Evolutionary conservation across 2,329 filamentous ascomycete species (phyloP), one percentile per base, ranked within the genome.

Genomic region (Exophiala sideris): DNA sequence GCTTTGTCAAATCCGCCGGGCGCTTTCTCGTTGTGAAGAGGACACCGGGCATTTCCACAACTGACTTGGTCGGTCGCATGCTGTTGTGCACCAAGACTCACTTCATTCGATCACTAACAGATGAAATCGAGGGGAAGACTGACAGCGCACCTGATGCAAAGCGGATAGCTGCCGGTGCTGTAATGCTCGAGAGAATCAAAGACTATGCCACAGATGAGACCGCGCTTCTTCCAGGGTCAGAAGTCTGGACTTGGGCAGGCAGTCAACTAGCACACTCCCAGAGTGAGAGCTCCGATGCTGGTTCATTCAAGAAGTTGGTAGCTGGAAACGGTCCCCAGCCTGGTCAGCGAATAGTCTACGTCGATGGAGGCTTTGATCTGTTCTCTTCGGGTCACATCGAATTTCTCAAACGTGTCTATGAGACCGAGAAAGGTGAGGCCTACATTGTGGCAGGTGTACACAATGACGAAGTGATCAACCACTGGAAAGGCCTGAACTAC

Each of bases 361-460:
- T 97, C 6, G 94, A 99, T 63, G 94, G 94, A 45, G 94, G 92
- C 1, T 99, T 95, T 70, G 94, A 99, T 68, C 80, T 99, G 18
- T 99, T 99, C 73, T 96, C 89, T 0, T 95, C 90, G 45, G 94
- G 94, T 0, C 94, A 99, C 69, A 97, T 99, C 64, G 91, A 95
- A 69, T 99, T 99, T 64, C 79, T 99, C 50, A 84, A 87, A 44
- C 80, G 82, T 38, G 92, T 99, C 2, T 79, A 86, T 7, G 75
- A 86, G 59, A 77, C 80, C 0, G 81, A 83, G 58, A 68, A 74
- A 5, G 87, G 87, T 12, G 79, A 79, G 42, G 87, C 85, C 5
- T 97, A 89, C 68, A 81, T 99, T n/a, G 83, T 97, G 40, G 91
- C 90, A 2, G 94, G 94, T 45, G 86, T 99, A 20, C 94, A 99